Percentiles rank a stretch among this genome's conserved stretches.
These are phyloP conservation scores for Selenicereus undatus DNA, from an alignment of 148 eudicot species.

Conservation along the genomic window DNA sequence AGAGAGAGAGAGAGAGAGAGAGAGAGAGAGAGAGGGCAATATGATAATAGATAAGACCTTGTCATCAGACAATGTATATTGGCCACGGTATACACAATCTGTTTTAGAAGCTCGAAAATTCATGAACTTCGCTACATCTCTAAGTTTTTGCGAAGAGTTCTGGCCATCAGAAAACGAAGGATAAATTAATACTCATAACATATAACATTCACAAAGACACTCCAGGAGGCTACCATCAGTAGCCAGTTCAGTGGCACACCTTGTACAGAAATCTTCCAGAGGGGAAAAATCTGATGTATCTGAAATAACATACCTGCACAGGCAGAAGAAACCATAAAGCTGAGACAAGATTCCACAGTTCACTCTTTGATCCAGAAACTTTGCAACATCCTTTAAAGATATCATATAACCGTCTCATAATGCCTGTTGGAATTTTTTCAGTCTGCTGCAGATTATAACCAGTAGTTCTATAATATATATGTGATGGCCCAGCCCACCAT, in stretches of 20 bases:
- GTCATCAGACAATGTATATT: slow-evolving; percentile 79
- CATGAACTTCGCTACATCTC: slow-evolving; percentile 76
- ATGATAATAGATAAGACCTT: slow-evolving; percentile 40
- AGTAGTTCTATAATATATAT: neutral
- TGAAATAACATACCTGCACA: slow-evolving; percentile 87
- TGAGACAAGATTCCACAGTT: neutral
- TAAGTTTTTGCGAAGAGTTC: slow-evolving; percentile 87
- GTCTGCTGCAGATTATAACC: neutral
- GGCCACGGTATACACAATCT: slow-evolving; percentile 69
- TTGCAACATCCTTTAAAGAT: neutral
- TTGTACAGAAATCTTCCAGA: slow-evolving; percentile 92
- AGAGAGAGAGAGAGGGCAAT: neutral
- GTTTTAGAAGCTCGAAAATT: slow-evolving; percentile 60
- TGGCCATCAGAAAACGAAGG: slow-evolving; percentile 28
- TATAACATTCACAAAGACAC: neutral
- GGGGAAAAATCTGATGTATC: slow-evolving; percentile 84
- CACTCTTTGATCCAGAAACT: neutral
- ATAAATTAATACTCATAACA: slow-evolving; percentile 8
- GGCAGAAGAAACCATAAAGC: neutral
- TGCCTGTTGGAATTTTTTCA: neutral
- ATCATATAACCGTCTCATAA: neutral
- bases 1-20: neutral
- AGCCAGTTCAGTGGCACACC: slow-evolving; percentile 34
- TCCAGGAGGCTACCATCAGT: slow-evolving; percentile 3
- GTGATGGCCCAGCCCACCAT: neutral